Base-by-base conservation (phyloP, 768 basidiomycete genomes). In the Lactarius tabidus region DNA sequence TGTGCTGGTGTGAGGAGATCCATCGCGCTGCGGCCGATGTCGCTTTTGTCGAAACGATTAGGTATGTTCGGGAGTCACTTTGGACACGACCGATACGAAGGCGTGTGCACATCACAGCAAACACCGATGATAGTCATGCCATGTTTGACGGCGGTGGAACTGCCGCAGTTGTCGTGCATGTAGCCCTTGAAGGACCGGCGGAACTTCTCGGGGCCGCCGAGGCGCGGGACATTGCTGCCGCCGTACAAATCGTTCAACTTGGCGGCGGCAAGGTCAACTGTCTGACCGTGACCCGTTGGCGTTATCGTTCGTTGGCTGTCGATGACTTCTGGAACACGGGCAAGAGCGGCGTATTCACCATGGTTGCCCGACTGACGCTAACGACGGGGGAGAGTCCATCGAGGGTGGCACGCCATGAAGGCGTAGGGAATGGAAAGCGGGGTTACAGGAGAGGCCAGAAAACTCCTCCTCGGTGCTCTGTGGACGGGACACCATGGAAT, bases 381-480 rank as follows among this genome's bases (percentile, higher is more conserved):
- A 86, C 79, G 77, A 80, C 81, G 43, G 84, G 89, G 58, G 76
- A 87, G 75, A 82, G 71, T 65, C 58, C 69, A 71, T 74, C 70
- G 69, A 71, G 68, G 2, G 23, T n/a, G 6, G 48, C 1, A 14
- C 74, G 35, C 78, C 74, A 35, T 77, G 79, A 39, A 82, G 4
- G 14, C 23, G 74, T 64, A 31, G 85, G 85, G 86, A 86, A 64
- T 83, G 84, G 65, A 88, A 79, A 48, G 85, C 81, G 38, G 77
- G 45, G 23, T 48, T 39, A 2, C 66, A 77, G 23, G 79, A 77
- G 26, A 79, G 71, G 18, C 91, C 91, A 14, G 88, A 85, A 73
- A 93, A 93, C 74, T 97, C n/a, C n/a, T n/a, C n/a, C n/a, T n/a
- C 94, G 67, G 92, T 93, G 74, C 91, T 94, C 82, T 96, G 95